These are phyloP conservation scores for Phytopythium litorale DNA, from an alignment of 352 stramenopile genomes.

Conservation along the genomic window DNA sequence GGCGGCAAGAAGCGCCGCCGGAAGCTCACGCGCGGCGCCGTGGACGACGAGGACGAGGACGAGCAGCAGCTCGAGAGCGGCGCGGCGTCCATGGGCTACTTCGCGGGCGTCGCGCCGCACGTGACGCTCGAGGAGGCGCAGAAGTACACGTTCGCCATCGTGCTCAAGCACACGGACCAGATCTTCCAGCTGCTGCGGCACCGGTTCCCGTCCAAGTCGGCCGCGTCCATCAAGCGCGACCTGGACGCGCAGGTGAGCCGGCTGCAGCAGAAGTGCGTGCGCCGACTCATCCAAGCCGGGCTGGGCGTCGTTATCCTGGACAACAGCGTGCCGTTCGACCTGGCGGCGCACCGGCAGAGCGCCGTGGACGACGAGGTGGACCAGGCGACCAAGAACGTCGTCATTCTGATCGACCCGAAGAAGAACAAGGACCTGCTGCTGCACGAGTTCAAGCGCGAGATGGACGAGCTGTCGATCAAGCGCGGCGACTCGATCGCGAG, in stretches of 20 bases:
- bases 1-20: constrained; percentile 2
- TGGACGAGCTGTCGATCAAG: constrained; percentile 82
- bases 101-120: constrained; percentile 41
- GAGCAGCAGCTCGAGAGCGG: constrained; percentile 13
- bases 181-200: constrained; percentile 59
- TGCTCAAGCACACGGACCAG: constrained; percentile 82
- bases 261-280: constrained; percentile 81
- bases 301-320: constrained; percentile 72
- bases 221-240: constrained; percentile 62
- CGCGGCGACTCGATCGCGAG: constrained; percentile 59
- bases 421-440: constrained; percentile 77
- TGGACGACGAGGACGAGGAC: constrained; percentile 11
- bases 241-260: constrained; percentile 63
- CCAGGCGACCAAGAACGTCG: constrained; percentile 64
- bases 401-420: constrained; percentile 78
- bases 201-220: constrained; percentile 68
- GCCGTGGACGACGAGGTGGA: constrained; percentile 34
- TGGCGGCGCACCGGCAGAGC: constrained; percentile 12
- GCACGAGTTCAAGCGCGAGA: constrained; percentile 86
- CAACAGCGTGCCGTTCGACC: constrained; percentile 56
- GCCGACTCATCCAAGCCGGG: constrained; percentile 73
- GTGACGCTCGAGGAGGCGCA: constrained; percentile 84
- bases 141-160: constrained; percentile 87
- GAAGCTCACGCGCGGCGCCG: constrained; percentile 6
- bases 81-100: constrained; percentile 19